These are phyloP conservation scores for Aegilops speltoides DNA, from an alignment of 176 grass and related monocot genomes.

Conservation along the genomic window DNA sequence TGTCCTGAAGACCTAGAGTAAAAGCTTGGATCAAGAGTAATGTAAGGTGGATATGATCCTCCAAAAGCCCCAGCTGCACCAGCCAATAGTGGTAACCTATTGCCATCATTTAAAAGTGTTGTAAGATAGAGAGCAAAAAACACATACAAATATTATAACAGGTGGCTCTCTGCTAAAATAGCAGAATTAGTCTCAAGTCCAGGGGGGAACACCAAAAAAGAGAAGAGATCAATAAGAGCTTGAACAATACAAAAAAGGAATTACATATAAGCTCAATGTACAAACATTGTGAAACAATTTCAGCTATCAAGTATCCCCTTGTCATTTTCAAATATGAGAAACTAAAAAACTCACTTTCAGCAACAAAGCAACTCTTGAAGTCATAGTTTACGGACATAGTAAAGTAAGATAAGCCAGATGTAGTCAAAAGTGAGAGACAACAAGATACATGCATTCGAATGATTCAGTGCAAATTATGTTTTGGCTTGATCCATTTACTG, in stretches of 20 bases:
- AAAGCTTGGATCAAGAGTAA: slow-evolving; percentile 74
- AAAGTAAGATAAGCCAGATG: neutral
- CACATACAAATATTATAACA: slow-evolving; percentile 14
- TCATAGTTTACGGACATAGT: neutral
- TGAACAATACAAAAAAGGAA: neutral
- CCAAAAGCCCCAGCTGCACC: slow-evolving; percentile 67
- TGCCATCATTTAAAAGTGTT: slow-evolving; percentile 21
- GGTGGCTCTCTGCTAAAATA: neutral
- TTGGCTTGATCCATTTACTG: neutral
- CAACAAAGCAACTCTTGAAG: neutral
- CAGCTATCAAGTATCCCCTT: neutral
- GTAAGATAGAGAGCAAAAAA: slow-evolving; percentile 2
- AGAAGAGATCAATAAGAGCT: neutral
- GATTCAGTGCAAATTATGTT: neutral
- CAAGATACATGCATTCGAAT: neutral
- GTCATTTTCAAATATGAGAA: slow-evolving; percentile 4
- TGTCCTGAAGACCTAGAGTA: slow-evolving; percentile 71
- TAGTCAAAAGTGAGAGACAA: slow-evolving; percentile 6
- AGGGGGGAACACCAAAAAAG: neutral
- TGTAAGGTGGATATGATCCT: slow-evolving; percentile 79
- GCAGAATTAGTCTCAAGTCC: neutral
- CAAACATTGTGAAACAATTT: neutral
- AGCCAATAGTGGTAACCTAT: slow-evolving; percentile 82
- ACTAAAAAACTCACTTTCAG: neutral
- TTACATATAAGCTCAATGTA: neutral